Evolutionary conservation across 2,329 filamentous ascomycete species (phyloP), one percentile per base, ranked within the genome.

Genomic region (Sporothrix pseudoabietina): DNA sequence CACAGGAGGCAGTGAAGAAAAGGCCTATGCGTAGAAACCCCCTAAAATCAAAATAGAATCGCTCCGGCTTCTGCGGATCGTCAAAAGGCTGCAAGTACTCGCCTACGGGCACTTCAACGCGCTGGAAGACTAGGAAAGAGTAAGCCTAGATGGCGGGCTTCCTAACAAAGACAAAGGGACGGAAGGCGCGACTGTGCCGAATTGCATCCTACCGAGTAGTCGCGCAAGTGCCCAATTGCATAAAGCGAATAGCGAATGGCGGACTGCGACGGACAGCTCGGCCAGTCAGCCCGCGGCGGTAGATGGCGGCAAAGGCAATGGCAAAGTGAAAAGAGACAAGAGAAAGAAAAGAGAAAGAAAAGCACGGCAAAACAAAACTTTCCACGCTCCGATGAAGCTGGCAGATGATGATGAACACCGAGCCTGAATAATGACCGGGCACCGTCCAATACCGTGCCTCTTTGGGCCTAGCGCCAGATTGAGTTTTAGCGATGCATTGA

Each of bases 351-450:
- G 26, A 26, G 26, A 26, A 26, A 26, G 26, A 26, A 32, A 59
- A 59, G 19, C 55, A 59, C 10, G 30, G 30, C 55, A 59, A 55
- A 55, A 55, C 52, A 26, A 22, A 26, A 7, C 52, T 55, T 22
- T 22, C 26, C 26, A 16, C 12, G 30, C 30, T 63, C 35, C 14
- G 32, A 63, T 49, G 63, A 49, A 66, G 22, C 49, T 44, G 39
- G 61, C 39, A 68, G 47, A 69, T 69, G 66, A 69, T 22, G 66
- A 69, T 69, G 30, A 22, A 54, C 66, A 69, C 30, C 30, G 47
- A 69, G 30, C 30, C 66, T 69, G 66, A 69, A 69, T 69, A 54
- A 69, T 55, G 44, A 39, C 66, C 44, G 41, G 44, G 63, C 63
- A 32, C 26, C 32, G 41, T 16, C 26, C 47, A 22, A 39, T 8